These are phyloP conservation scores for Colletotrichum australisinense DNA, from an alignment of 2,329 filamentous ascomycete genomes.

Conservation along the genomic window DNA sequence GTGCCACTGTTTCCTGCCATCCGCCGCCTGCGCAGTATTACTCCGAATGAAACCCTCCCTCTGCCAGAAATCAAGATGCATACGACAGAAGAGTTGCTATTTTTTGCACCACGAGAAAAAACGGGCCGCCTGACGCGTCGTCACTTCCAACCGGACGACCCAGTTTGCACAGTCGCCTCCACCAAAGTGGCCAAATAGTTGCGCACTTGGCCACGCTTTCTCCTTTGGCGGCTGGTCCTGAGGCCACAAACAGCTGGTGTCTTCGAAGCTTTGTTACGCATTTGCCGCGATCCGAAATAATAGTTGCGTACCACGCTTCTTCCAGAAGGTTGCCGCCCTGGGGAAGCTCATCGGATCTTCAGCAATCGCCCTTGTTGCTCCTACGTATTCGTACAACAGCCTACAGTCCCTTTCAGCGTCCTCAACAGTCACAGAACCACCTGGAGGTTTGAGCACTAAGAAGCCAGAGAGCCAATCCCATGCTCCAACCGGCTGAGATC, in stretches of 20 bases:
- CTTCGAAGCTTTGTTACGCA: neutral
- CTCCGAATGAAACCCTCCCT: slow-evolving; percentile 27
- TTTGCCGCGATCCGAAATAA: neutral
- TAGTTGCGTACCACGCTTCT: neutral
- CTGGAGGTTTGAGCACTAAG: neutral
- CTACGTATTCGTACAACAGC: neutral
- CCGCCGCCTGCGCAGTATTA: slow-evolving; percentile 1
- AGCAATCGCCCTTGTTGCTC: neutral
- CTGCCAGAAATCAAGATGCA: slow-evolving; percentile 10
- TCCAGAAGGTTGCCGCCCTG: slow-evolving; percentile 2
- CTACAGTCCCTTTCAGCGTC: neutral
- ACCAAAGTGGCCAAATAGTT: neutral
- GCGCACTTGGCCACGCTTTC: neutral
- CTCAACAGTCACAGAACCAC: neutral
- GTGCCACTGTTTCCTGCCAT: slow-evolving; percentile 21
- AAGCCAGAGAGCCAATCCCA: slow-evolving; percentile 7
- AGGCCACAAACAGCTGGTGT: neutral
- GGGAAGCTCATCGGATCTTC: slow-evolving; percentile 7
- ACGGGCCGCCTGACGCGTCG: slow-evolving; percentile 33
- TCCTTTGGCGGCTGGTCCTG: neutral
- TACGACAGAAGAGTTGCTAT: slow-evolving; percentile 20
- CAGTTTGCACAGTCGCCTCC: neutral
- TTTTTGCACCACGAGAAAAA: slow-evolving; percentile 32
- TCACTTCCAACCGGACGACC: slow-evolving; percentile 1
- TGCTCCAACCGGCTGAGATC: neutral